Evolutionary conservation across 176 grass and related monocot genomes (phyloP).

Genomic region (Oryza glumipatula): DNA sequence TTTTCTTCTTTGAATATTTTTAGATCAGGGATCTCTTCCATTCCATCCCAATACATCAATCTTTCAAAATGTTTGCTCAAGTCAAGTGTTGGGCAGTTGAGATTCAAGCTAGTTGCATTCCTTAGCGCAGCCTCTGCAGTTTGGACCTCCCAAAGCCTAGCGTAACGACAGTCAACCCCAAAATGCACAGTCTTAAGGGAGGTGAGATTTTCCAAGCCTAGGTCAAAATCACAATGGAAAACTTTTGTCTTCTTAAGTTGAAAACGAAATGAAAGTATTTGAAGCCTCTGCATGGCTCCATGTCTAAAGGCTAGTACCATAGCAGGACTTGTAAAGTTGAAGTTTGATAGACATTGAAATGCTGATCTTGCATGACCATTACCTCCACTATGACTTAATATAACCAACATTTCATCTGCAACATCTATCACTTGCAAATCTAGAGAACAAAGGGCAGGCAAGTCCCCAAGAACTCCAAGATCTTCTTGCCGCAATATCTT

Average conservation of each 20-base stretch:
- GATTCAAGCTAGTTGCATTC: not conserved
- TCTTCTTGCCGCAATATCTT: not conserved
- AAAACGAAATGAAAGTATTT: not conserved
- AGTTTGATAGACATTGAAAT: not conserved
- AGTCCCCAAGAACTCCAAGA: not conserved
- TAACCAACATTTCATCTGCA: not conserved
- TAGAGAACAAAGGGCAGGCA: not conserved
- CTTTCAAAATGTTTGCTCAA: not conserved
- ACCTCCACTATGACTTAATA: not conserved
- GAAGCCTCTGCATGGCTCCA: constrained; percentile 9
- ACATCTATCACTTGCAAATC: constrained; percentile 5
- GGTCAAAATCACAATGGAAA: not conserved
- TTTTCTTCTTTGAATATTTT: not conserved
- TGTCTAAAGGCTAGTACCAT: not conserved
- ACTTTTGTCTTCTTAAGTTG: not conserved
- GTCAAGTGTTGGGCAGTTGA: not conserved
- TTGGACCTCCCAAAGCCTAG: not conserved
- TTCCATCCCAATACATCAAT: not conserved
- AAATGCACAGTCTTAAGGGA: not conserved
- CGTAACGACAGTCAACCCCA: not conserved
- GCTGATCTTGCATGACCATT: not conserved
- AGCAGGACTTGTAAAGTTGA: not conserved
- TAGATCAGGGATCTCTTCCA: not conserved
- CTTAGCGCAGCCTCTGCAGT: not conserved
- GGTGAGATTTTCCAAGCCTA: constrained; percentile 20